Evolutionary conservation across 345 rosid genomes (phyloP), one percentile per base, ranked within the genome.

Genomic region (Eucalyptus grandis): DNA sequence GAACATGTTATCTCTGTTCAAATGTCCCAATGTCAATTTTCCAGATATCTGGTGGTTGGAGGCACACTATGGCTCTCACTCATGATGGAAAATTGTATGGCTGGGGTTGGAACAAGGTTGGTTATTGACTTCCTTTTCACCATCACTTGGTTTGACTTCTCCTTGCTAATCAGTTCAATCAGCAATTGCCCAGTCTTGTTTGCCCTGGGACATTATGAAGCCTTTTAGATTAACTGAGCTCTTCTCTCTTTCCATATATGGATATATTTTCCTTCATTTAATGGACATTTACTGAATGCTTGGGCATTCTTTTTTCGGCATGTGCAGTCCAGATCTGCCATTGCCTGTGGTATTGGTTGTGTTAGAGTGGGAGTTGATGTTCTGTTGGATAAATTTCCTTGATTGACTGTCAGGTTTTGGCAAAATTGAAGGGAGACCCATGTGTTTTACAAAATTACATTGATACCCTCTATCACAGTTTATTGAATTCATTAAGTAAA

Each of bases 71-170:
- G 99, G 99, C 99, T 86, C 91, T 96, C 90, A 91, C 99, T 50
- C 93, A 96, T 53, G 95, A 93, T 87, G 99, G 99, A 92, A 96
- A 94, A 90, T 96, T 98, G 53, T 97, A 95, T 93, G 99, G 99
- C 87, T 98, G 98, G 99, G 99, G 99, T 87, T 98, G 99, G 99
- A 98, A 98, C 92, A 98, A 98, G 99, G 99, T 98, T 89, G 87
- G 54, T 86, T 40, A 37, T 77, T 77, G 27, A 40, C 83, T 77
- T 77, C 83, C 46, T 77, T 77, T 37, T 87, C 85, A 82, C 44
- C 6, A 46, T 21, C 30, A 49, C 30, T 69, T 43, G 34, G 80
- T 44, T 11, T 26, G 62, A 47, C 87, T 40, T 53, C 47, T 10
- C 54, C 69, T 49, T 51, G 27, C 89, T 77, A 88, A 37, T 37